Percentiles rank a stretch among this genome's conserved stretches.
These are phyloP conservation scores for Hanseniaspora nectarophila DNA, from an alignment of 805 yeast species.

Conservation along the genomic window DNA sequence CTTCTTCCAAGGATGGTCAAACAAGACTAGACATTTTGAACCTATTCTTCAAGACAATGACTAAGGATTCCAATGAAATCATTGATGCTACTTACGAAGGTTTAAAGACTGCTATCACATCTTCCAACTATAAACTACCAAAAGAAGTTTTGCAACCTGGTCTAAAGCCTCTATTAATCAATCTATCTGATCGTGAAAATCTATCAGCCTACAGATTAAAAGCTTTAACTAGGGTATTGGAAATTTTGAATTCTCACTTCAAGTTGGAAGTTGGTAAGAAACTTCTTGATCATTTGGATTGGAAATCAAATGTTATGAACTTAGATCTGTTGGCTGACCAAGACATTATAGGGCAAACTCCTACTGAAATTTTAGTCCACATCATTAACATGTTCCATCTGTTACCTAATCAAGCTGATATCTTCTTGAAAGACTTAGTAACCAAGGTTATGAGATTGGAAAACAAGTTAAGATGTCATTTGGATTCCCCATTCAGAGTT, in stretches of 20 bases:
- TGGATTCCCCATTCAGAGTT: constrained; percentile 77
- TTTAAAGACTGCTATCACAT: constrained; percentile 66
- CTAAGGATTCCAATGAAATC: constrained; percentile 72
- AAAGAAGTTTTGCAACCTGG: constrained; percentile 93
- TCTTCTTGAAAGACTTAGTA: constrained; percentile 79
- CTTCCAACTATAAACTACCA: constrained; percentile 69
- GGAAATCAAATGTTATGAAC: constrained; percentile 83
- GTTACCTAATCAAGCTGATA: constrained; percentile 82
- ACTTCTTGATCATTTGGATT: constrained; percentile 80
- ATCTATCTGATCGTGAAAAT: constrained; percentile 83
- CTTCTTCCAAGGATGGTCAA: constrained; percentile 60
- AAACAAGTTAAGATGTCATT: constrained; percentile 69
- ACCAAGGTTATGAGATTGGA: constrained; percentile 67
- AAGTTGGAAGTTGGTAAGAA: constrained; percentile 94
- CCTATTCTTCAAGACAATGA: constrained; percentile 85
- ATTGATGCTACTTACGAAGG: constrained; percentile 92
- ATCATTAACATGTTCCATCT: constrained; percentile 83
- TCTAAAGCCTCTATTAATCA: constrained; percentile 87
- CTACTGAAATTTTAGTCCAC: constrained; percentile 78
- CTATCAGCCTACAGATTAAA: constrained; percentile 81
- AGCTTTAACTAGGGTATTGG: constrained; percentile 77
- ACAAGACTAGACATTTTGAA: constrained; percentile 78
- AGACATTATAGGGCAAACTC: constrained; percentile 67
- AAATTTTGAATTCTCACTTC: constrained; percentile 79
- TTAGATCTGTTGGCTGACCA: constrained; percentile 66